Evolutionary conservation across 805 yeast genomes (phyloP).

Genomic region (Cyberlindnera euphorbiiphila): DNA sequence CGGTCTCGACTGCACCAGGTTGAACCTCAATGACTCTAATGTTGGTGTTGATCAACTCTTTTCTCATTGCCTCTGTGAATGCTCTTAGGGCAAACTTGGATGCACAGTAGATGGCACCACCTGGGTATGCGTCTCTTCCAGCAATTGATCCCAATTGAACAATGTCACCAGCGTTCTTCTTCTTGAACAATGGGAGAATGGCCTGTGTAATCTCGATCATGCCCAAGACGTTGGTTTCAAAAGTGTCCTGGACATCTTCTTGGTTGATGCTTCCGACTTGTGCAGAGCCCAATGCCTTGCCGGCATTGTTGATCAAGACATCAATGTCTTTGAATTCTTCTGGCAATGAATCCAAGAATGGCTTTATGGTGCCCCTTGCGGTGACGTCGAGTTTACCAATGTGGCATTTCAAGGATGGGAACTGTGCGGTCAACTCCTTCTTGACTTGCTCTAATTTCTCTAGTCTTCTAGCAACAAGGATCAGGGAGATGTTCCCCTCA

Average conservation of each 20-base stretch:
- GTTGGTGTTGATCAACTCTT: slow-evolving; percentile 67
- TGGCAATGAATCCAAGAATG: slow-evolving; percentile 53
- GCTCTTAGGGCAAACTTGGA: slow-evolving; percentile 70
- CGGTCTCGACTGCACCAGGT: slow-evolving; percentile 71
- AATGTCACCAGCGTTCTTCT: slow-evolving; percentile 67
- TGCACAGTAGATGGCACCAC: slow-evolving; percentile 76
- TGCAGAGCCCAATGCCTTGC: slow-evolving; percentile 77
- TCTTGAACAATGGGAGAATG: slow-evolving; percentile 65
- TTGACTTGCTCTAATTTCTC: slow-evolving; percentile 53
- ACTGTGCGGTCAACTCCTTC: slow-evolving; percentile 41
- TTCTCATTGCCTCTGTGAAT: slow-evolving; percentile 67
- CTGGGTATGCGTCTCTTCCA: slow-evolving; percentile 75
- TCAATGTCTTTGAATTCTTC: slow-evolving; percentile 60
- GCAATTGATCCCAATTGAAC: slow-evolving; percentile 76
- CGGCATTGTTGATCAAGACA: slow-evolving; percentile 69
- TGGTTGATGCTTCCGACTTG: slow-evolving; percentile 63
- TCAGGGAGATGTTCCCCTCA: slow-evolving; percentile 63
- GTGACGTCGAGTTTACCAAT: slow-evolving; percentile 55
- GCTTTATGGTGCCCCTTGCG: slow-evolving; percentile 44
- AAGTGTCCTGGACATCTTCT: slow-evolving; percentile 70
- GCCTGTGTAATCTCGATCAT: slow-evolving; percentile 81
- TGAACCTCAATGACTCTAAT: slow-evolving; percentile 64
- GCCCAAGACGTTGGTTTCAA: slow-evolving; percentile 84
- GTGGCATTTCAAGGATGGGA: slow-evolving; percentile 43
- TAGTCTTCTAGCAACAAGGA: slow-evolving; percentile 75